Percentiles rank a stretch among this genome's conserved stretches.
These are phyloP conservation scores for Paramecium tetraurelia DNA, from an alignment of 73 alveolate species.

Conservation along the genomic window DNA sequence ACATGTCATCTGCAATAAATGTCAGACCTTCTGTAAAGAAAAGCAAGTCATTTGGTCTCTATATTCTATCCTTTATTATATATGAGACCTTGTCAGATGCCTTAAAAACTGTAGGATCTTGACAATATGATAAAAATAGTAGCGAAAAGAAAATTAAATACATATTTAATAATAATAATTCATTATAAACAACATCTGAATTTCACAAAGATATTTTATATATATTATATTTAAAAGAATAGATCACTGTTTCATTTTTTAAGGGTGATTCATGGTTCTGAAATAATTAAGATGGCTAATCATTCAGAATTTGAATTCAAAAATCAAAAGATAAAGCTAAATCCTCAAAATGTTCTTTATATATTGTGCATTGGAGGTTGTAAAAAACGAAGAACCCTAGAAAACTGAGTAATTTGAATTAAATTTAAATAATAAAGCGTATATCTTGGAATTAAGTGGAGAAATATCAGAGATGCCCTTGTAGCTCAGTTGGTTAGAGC, in stretches of 20 bases:
- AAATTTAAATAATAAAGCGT: background rate
- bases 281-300: too few species aligned
- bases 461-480: constrained; percentile 25
- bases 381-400: too few species aligned
- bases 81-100: background rate
- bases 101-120: background rate
- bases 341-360: too few species aligned
- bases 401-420: background rate
- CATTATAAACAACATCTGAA: background rate
- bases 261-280: too few species aligned
- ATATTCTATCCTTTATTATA: background rate
- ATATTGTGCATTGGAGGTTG: background rate
- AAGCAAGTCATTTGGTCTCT: background rate
- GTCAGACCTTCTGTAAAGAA: constrained; percentile 38
- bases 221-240: background rate
- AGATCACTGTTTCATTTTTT: too few species aligned
- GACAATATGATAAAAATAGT: background rate
- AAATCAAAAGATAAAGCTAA: too few species aligned
- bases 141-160: background rate
- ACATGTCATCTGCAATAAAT: background rate
- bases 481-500: constrained; percentile 70
- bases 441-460: background rate
- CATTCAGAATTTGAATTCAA: too few species aligned
- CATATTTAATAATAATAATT: background rate
- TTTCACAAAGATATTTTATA: background rate